Base-by-base conservation (phyloP, 495 filamentous ascomycete species). In the Xylaria castorea region DNA sequence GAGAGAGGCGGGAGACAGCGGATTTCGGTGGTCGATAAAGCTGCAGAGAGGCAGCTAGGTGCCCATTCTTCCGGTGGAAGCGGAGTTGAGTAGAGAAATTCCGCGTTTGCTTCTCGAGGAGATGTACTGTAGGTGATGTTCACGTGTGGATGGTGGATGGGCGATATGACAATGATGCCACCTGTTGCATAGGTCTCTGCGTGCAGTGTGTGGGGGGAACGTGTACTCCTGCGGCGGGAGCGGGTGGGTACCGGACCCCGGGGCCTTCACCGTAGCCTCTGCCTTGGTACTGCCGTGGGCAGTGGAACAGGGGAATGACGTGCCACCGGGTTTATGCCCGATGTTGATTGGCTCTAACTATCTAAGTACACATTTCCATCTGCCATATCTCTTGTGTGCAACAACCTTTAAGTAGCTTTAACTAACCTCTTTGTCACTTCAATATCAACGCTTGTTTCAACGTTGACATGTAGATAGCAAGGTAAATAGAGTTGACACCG, bases 21-120 rank as follows among this genome's bases (percentile, higher is more conserved):
- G 22, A 40, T 18, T 50, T 8, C 16, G 71, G 40, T 65, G 70
- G 67, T 74, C 60, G 71, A 71, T 75, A 70, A 66, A 70, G 74
- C 73, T 77, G 68, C 72, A 73, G 72, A 74, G 66, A 73, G 76
- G 73, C 70, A 70, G 68, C 71, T 67, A 75, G 62, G 58, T 78
- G 78, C 73, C 76, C 79, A 78, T 79, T 72, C 69, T 73, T 67
- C 42, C 70, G 70, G 51, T 12, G 40, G 25, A 71, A 38, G 18
- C 57, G 34, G 36, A 6, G 34, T 71, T 51, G 53, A 30, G 46
- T 27, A 71, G 46, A 44, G 53, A 36, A 40, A 51, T 36, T 48
- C 27, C 8, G 30, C n/a, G 60, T 71, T n/a, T 60, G 58, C 68
- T 50, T 50, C 38, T 48, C 22, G 68, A 53, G 44, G 57, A 14